Evolutionary conservation across 306 rosid genomes (phyloP).

Genomic region (Hippophae gyantsensis): DNA sequence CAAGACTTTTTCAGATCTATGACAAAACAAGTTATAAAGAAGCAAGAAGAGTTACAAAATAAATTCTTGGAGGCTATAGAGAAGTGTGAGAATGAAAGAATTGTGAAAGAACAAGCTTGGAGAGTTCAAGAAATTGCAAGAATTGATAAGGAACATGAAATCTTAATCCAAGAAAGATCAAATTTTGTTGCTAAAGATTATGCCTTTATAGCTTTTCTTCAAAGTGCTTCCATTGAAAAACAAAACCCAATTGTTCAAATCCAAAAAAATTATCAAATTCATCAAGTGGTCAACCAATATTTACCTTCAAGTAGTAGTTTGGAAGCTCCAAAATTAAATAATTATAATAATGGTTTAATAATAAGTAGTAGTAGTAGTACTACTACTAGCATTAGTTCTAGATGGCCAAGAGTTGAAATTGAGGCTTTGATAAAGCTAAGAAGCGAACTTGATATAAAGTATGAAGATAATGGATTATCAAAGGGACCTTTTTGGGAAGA

Average conservation of each 20-base stretch:
- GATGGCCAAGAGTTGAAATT: conserved; percentile 80
- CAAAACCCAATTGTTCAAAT: background rate
- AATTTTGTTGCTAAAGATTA: conserved; percentile 58
- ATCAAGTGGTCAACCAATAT: background rate
- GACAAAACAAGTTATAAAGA: conserved; percentile 49
- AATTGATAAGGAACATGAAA: conserved; percentile 50
- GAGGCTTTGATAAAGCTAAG: conserved; percentile 54
- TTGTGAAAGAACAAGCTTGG: conserved; percentile 57
- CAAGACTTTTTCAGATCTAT: conserved; percentile 55
- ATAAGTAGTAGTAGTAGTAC: background rate
- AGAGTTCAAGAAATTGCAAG: conserved; percentile 55
- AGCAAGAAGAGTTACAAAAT: conserved; percentile 75
- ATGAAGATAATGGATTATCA: conserved; percentile 54
- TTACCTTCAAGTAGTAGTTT: background rate
- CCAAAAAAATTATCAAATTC: background rate
- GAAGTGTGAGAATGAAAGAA: conserved; percentile 49
- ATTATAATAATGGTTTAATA: conserved; percentile 5
- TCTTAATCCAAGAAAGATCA: conserved; percentile 62
- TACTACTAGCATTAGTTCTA: conserved; percentile 19
- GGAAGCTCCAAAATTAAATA: conserved; percentile 11
- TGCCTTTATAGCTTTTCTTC: conserved; percentile 55
- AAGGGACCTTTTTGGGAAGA: conserved; percentile 90
- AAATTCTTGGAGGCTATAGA: conserved; percentile 60
- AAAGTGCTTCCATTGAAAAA: conserved; percentile 33
- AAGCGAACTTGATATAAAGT: conserved; percentile 49